A percentile compares a stretch with the other conserved stretches of the same genome.
These are phyloP conservation scores for Henckelia pumila DNA, from an alignment of 257 asterid genomes.

Conservation along the genomic window DNA sequence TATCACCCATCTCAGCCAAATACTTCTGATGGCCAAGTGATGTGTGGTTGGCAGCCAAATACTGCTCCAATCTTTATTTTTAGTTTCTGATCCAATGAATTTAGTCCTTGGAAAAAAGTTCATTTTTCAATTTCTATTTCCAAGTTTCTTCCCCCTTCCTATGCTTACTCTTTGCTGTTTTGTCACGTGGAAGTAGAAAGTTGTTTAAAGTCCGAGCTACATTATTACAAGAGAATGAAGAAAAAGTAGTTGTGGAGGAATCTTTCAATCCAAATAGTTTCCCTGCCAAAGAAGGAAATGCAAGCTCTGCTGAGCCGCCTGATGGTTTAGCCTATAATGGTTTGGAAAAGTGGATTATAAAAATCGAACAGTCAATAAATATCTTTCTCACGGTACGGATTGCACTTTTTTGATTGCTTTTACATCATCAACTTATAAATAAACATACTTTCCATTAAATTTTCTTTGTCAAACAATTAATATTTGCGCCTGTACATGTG, in stretches of 20 bases:
- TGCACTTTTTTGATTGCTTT: slow-evolving; percentile 6
- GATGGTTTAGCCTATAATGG: slow-evolving; percentile 47
- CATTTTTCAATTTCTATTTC: no score
- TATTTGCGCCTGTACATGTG: neutral
- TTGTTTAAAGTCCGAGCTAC: slow-evolving; percentile 55
- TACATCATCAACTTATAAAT: neutral
- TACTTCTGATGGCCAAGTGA: no score
- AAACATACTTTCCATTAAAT: neutral
- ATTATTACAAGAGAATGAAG: slow-evolving; percentile 69
- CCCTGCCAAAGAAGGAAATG: slow-evolving; percentile 52
- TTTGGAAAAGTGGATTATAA: slow-evolving; percentile 61
- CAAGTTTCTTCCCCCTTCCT: neutral
- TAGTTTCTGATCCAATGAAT: neutral
- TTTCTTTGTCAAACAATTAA: neutral
- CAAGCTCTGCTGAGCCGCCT: slow-evolving; percentile 34
- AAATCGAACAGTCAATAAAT: slow-evolving; percentile 87
- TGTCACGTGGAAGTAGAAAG: slow-evolving; percentile 33
- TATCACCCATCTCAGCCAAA: no score
- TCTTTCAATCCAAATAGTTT: slow-evolving; percentile 56
- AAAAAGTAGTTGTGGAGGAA: slow-evolving; percentile 65
- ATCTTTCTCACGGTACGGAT: slow-evolving; percentile 68
- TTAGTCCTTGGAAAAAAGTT: no score
- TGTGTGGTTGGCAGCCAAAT: no score
- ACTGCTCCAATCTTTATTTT: neutral
- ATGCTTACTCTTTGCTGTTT: slow-evolving; percentile 23